Conservation (phyloP, 1,284 basidiomycete genomes). For the Takashimella tepidaria region DNA sequence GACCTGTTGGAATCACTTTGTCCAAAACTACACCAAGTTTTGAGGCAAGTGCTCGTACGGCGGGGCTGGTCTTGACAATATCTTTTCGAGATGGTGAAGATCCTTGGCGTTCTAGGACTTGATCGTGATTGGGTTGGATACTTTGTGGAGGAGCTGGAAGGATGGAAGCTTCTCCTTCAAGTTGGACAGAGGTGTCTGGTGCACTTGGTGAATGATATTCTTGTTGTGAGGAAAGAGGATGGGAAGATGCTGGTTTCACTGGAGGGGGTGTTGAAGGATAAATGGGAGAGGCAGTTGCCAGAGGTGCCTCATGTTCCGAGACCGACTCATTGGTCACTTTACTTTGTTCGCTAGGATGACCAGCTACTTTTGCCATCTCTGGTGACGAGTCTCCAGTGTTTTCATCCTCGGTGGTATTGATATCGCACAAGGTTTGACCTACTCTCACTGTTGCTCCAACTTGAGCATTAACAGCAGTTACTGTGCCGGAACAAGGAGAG, state of each 20-base stretch:
- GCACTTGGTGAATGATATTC: conserved; percentile 9
- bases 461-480: not conserved
- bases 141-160: conserved; percentile 23
- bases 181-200: conserved; percentile 23
- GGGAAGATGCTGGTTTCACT: not conserved
- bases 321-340: not conserved
- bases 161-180: conserved; percentile 37
- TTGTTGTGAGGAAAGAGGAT: conserved; percentile 1
- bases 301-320: not conserved
- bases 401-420: conserved; percentile 3
- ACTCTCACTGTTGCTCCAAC: not conserved
- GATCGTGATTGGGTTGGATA: conserved; percentile 7
- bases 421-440: not conserved
- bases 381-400: conserved; percentile 3
- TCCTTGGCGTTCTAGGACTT: conserved; percentile 10
- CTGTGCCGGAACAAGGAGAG: not conserved
- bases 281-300: not conserved
- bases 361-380: conserved; percentile 3
- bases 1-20: conserved; percentile 57
- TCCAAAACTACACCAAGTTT: conserved; percentile 30
- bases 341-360: not conserved
- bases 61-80: conserved; percentile 35
- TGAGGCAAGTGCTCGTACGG: conserved; percentile 33
- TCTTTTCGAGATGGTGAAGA: conserved; percentile 3
- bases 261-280: not conserved